Conservation (phyloP, 2,329 filamentous ascomycete species). For the Diaporthe capsici region DNA sequence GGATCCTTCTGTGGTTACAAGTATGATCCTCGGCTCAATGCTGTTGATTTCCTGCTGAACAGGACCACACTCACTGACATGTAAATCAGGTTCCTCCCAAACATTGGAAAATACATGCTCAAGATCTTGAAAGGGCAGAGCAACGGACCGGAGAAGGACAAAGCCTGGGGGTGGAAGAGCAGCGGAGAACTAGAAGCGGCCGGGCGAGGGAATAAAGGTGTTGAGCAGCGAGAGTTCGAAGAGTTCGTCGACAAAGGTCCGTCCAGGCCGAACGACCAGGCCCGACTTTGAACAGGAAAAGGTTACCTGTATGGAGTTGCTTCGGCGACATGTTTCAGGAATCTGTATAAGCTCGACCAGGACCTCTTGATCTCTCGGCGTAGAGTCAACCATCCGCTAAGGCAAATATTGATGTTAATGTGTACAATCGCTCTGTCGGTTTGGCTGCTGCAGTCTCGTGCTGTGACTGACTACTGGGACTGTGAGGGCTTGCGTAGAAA, state of each 20-base stretch:
- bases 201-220: not conserved
- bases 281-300: not conserved
- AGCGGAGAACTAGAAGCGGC: constrained; percentile 3
- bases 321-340: not conserved
- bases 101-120: constrained; percentile 24
- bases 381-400: no score
- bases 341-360: not conserved
- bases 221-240: constrained; percentile 1
- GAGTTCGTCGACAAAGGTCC: not conserved
- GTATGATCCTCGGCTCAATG: not conserved
- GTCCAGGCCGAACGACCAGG: not conserved
- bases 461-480: not conserved
- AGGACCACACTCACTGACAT: not conserved
- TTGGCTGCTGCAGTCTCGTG: not conserved
- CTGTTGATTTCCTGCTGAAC: not conserved
- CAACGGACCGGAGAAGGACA: constrained; percentile 30
- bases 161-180: constrained; percentile 33
- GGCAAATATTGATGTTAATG: not conserved
- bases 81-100: not conserved
- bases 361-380: not conserved
- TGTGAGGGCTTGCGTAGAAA: not conserved
- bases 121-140: constrained; percentile 22
- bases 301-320: not conserved
- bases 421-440: not conserved
- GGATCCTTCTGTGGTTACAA: constrained; percentile 36